Conservation (phyloP, 2,329 filamentous ascomycete genomes). For the Paecilomyces sp. region DNA sequence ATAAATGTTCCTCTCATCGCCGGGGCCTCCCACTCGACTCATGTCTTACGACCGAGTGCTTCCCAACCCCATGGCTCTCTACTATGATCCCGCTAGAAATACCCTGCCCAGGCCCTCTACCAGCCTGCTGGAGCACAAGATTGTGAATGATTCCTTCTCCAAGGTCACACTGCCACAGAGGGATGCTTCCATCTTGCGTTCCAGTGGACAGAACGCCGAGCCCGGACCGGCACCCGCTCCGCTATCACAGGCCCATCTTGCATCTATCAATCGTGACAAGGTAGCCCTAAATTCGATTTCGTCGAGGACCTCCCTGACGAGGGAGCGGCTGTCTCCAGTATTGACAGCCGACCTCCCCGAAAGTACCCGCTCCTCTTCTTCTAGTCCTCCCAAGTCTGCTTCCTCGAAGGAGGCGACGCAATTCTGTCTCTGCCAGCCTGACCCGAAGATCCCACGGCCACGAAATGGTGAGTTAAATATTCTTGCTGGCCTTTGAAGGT, state of each 20-base stretch:
- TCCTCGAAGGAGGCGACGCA: conserved; percentile 39
- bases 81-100: conserved; percentile 30
- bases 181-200: not conserved
- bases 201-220: not conserved
- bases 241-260: conserved; percentile 15
- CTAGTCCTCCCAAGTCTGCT: conserved; percentile 25
- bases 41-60: conserved; percentile 45
- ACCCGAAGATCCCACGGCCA: conserved; percentile 64
- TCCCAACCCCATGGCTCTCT: conserved; percentile 35
- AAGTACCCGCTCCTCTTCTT: conserved; percentile 22
- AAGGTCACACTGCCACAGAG: conserved; percentile 5
- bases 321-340: conserved; percentile 10
- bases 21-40: not conserved
- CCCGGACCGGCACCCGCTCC: conserved; percentile 3
- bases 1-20: conserved; percentile 3
- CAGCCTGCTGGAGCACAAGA: conserved; percentile 34
- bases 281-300: conserved; percentile 14
- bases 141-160: conserved; percentile 29
- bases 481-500: not conserved
- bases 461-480: conserved; percentile 55
- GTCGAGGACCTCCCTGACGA: conserved; percentile 7
- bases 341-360: conserved; percentile 15
- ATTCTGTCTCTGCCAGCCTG: conserved; percentile 63
- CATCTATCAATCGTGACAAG: conserved; percentile 18
- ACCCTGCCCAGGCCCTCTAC: conserved; percentile 24